Percentiles rank a stretch among this genome's conserved stretches.
Conservation (phyloP, 2,329 filamentous ascomycete species). For the Aurifilum marmelostoma region DNA sequence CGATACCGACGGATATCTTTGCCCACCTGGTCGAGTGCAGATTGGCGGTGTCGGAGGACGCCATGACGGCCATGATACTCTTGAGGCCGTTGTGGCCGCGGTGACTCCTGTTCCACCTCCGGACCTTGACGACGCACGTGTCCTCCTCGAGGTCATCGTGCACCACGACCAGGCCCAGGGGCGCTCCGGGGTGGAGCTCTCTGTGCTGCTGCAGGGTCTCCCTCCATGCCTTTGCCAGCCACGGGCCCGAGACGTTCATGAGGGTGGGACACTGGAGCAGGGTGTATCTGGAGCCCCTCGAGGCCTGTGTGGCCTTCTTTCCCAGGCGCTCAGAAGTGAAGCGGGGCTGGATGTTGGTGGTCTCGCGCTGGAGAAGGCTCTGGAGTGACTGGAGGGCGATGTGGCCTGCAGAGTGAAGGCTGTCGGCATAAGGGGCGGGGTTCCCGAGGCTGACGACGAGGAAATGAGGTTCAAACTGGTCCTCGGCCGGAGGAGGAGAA, state of each 20-base stretch:
- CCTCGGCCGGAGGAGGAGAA: not conserved
- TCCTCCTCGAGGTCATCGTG: constrained; percentile 86
- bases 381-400: constrained; percentile 68
- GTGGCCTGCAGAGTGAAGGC: constrained; percentile 88
- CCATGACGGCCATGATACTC: constrained; percentile 61
- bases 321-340: constrained; percentile 53
- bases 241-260: constrained; percentile 85
- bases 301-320: constrained; percentile 55
- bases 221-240: constrained; percentile 68
- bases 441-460: constrained; percentile 90
- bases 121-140: constrained; percentile 68
- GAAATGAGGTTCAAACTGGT: constrained; percentile 52
- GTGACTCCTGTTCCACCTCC: constrained; percentile 64
- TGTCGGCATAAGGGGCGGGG: constrained; percentile 72
- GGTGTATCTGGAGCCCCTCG: constrained; percentile 57
- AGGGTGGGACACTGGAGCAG: constrained; percentile 74
- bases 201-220: constrained; percentile 49
- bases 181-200: constrained; percentile 22
- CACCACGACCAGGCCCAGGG: constrained; percentile 68
- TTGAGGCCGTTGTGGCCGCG: constrained; percentile 77
- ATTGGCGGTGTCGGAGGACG: constrained; percentile 32
- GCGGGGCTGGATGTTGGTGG: constrained; percentile 43
- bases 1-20: constrained; percentile 83
- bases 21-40: constrained; percentile 51
- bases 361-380: constrained; percentile 45